Conservation (phyloP, 1,139 yeast genomes). For the Kodamaea sp. region DNA sequence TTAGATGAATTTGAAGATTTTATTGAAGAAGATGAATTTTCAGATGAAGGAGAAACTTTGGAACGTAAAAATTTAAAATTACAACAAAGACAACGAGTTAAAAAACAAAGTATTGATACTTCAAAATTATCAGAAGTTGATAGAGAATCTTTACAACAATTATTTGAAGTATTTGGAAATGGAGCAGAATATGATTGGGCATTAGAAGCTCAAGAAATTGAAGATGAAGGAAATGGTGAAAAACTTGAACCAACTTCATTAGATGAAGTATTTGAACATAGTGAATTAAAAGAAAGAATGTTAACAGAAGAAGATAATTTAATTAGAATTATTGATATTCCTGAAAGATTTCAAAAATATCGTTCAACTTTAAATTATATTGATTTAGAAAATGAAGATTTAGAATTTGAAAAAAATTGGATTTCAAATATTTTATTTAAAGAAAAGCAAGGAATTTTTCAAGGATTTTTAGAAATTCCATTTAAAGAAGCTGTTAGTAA, state of each 20-base stretch:
- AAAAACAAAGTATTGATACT: slow-evolving; percentile 42
- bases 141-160: slow-evolving; percentile 87
- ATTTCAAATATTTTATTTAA: slow-evolving; percentile 53
- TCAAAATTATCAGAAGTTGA: slow-evolving; percentile 75
- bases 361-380: slow-evolving; percentile 64
- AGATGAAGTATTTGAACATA: slow-evolving; percentile 90
- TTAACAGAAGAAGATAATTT: slow-evolving; percentile 89
- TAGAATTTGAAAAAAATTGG: slow-evolving; percentile 75
- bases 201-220: slow-evolving; percentile 80
- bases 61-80: slow-evolving; percentile 32
- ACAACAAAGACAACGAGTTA: slow-evolving; percentile 41
- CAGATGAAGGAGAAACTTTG: slow-evolving; percentile 84
- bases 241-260: slow-evolving; percentile 58
- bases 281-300: slow-evolving; percentile 85
- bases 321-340: slow-evolving; percentile 82
- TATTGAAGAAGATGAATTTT: slow-evolving; percentile 94
- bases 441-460: slow-evolving; percentile 44
- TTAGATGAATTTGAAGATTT: slow-evolving; percentile 92
- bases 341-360: slow-evolving; percentile 84
- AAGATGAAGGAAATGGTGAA: slow-evolving; percentile 53
- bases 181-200: slow-evolving; percentile 99
- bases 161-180: slow-evolving; percentile 93
- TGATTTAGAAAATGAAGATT: slow-evolving; percentile 65
- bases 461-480: slow-evolving; percentile 49
- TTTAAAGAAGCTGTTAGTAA: slow-evolving; percentile 70